These are phyloP conservation scores for Cubamyces lactineus DNA, from an alignment of 768 basidiomycete species.

Conservation along the genomic window DNA sequence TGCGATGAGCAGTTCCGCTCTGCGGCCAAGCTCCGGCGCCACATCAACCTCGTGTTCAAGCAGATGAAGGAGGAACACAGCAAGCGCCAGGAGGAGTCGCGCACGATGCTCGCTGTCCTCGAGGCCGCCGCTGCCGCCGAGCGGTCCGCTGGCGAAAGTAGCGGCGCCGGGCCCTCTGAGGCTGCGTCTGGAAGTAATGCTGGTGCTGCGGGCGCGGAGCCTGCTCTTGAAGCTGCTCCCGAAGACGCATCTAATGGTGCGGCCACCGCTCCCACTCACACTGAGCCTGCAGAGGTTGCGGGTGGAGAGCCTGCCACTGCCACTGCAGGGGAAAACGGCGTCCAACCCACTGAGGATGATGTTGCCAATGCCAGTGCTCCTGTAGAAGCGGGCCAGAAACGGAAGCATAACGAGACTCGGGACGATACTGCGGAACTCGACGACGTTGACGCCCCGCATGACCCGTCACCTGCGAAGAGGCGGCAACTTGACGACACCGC, in stretches of 20 bases:
- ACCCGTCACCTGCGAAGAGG: constrained; percentile 15
- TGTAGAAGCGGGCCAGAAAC: constrained; percentile 11
- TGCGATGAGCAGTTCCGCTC: constrained; percentile 68
- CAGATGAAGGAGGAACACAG: constrained; percentile 38
- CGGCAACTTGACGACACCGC: neutral
- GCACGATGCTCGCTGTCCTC: neutral
- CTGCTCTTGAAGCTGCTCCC: too few species aligned
- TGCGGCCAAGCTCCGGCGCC: constrained; percentile 74
- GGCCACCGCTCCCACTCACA: too few species aligned
- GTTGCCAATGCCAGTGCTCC: neutral
- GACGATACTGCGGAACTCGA: neutral
- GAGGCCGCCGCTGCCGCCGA: neutral
- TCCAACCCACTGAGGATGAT: neutral
- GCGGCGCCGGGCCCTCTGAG: too few species aligned
- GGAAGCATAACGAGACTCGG: constrained; percentile 13
- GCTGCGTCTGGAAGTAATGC: too few species aligned
- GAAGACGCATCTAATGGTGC: too few species aligned
- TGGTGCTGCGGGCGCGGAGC: too few species aligned
- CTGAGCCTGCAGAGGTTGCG: too few species aligned
- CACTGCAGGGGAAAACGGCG: too few species aligned
- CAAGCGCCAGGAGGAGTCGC: constrained; percentile 40
- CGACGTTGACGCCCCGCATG: constrained; percentile 3
- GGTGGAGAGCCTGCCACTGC: too few species aligned
- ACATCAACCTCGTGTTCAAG: constrained; percentile 50
- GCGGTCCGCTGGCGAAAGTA: too few species aligned